Conservation (phyloP, 768 basidiomycete genomes). For the Amanita exitialis region DNA sequence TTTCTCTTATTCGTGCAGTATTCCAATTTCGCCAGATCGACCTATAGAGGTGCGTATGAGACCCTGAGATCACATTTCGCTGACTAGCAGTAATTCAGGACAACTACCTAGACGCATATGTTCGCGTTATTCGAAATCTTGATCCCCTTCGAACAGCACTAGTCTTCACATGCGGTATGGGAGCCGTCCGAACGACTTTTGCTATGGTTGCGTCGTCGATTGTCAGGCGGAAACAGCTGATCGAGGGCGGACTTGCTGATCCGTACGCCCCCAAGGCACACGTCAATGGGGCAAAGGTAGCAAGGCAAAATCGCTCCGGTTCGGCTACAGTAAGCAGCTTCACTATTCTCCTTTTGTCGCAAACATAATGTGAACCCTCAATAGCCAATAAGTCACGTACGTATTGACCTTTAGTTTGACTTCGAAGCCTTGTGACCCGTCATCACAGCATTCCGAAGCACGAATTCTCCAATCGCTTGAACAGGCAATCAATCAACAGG, state of each 20-base stretch:
- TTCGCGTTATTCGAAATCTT: constrained; percentile 66
- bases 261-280: constrained; percentile 51
- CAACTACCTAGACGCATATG: constrained; percentile 92
- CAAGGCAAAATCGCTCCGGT: constrained; percentile 18
- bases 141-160: constrained; percentile 77
- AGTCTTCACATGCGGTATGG: constrained; percentile 96
- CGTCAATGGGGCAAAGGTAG: not conserved
- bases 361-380: not conserved
- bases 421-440: not conserved
- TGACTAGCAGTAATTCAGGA: constrained; percentile 34
- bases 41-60: constrained; percentile 62
- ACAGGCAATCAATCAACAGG: constrained; percentile 72
- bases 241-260: constrained; percentile 58
- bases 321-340: constrained; percentile 34
- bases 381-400: constrained; percentile 1
- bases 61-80: not conserved
- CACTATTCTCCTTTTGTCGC: not conserved
- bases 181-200: constrained; percentile 92
- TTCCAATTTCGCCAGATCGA: constrained; percentile 90
- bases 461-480: constrained; percentile 58
- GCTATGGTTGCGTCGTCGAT: constrained; percentile 94
- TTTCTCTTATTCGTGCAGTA: constrained; percentile 32
- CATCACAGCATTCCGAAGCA: constrained; percentile 37
- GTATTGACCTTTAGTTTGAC: not conserved
- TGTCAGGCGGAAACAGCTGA: constrained; percentile 68